Evolutionary conservation across 1,284 basidiomycete genomes (phyloP), one percentile per base, ranked within the genome.

Genomic region (Fomitopsis pinicola): DNA sequence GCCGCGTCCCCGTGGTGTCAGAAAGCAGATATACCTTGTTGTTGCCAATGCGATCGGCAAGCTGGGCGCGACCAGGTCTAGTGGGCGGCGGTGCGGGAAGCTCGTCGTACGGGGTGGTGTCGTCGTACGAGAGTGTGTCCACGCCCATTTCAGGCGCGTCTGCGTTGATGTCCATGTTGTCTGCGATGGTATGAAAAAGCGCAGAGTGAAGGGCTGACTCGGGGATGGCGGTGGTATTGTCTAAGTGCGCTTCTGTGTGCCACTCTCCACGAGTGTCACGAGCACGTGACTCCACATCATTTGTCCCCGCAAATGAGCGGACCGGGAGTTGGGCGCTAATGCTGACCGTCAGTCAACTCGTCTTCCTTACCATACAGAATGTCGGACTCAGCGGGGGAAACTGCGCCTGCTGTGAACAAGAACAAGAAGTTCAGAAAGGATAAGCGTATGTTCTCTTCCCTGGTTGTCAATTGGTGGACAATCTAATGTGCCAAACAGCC

Each of bases 341-440:
- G 10, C 44, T 22, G 8, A 0, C n/a, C 44, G n/a, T 45, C n/a
- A 3, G 26, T 26, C 19, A 19, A 14, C 26, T 22, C 22, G 26
- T n/a, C 28, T 2, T 26, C 10, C 52, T 19, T 22, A 7, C 15
- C 26, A 3, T 5, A 19, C 30, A 48, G 14, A 30, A 89, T 87
- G 85, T 77, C 74, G 1, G 68, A 82, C 38, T 10, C 38, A 35
- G 78, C 78, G 35, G 66, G 65, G 52, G 77, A 79, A 38, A 78
- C 78, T 59, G 74, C 78, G 54, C 75, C 75, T 5, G 72, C 73
- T 14, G 80, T 85, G 48, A 92, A 82, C 76, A 95, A 95, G 76
- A 94, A 94, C 78, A 95, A 94, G 78, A 80, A 85, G 54, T 89
- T 94, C 74, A 83, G 94, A 66, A 96, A 96, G 75, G 94, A 96